Evolutionary conservation across 768 basidiomycete genomes (phyloP).

Genomic region (Russula griseocarnosa): DNA sequence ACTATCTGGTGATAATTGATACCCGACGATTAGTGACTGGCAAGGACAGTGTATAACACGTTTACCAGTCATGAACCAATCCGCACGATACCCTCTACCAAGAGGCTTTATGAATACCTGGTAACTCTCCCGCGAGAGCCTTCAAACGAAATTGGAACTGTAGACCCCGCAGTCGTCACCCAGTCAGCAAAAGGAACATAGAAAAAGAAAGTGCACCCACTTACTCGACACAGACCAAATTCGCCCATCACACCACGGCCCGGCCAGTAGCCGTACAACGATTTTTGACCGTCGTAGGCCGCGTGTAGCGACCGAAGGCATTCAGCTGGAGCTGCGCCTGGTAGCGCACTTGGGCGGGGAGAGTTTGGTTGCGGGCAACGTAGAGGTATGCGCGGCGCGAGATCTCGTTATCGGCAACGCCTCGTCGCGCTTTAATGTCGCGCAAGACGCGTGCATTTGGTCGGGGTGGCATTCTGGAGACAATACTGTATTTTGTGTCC

Average conservation of each 20-base stretch:
- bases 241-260: constrained; percentile 87
- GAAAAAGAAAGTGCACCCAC: constrained; percentile 17
- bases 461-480: constrained; percentile 21
- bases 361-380: constrained; percentile 85
- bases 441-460: constrained; percentile 56
- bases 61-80: not conserved
- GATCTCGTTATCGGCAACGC: constrained; percentile 72
- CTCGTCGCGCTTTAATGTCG: constrained; percentile 72
- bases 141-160: constrained; percentile 90
- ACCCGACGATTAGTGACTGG: not conserved
- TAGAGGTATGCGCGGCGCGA: constrained; percentile 86
- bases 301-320: constrained; percentile 75
- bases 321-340: constrained; percentile 94
- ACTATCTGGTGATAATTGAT: not conserved
- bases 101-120: constrained; percentile 87
- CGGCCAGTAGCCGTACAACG: constrained; percentile 81
- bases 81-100: constrained; percentile 51
- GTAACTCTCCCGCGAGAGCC: constrained; percentile 69
- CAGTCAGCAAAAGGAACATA: not conserved
- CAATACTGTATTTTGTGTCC: too few species aligned
- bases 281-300: constrained; percentile 86
- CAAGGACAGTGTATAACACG: not conserved
- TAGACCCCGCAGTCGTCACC: not conserved
- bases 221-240: constrained; percentile 80
- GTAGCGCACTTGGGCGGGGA: constrained; percentile 86